Conservation (phyloP, 495 filamentous ascomycete species). For the Trichoderma parareesei region DNA sequence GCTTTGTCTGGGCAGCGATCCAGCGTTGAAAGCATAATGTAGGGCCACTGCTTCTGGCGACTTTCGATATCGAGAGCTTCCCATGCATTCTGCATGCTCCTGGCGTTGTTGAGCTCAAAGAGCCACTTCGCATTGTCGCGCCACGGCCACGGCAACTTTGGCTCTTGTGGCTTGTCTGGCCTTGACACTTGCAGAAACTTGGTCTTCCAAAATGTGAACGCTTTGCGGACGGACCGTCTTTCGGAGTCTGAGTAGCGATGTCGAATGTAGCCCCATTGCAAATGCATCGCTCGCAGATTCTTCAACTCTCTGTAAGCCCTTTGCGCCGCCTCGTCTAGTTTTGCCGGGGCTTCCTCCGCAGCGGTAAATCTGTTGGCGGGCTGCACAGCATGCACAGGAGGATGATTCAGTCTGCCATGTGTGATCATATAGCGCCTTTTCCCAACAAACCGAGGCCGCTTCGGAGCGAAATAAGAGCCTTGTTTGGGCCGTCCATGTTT, state of each 20-base stretch:
- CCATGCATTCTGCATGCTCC: not conserved
- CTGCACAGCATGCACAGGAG: not conserved
- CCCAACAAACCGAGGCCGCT: not conserved
- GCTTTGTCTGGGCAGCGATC: not conserved
- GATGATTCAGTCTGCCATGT: not conserved
- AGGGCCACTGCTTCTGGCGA: not conserved
- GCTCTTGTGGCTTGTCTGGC: not conserved
- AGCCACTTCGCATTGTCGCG: not conserved
- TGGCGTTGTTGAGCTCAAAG: not conserved
- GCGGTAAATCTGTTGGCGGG: not conserved
- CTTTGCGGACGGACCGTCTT: not conserved
- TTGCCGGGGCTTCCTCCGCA: not conserved
- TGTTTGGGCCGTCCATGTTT: not conserved
- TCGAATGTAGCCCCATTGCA: conserved; percentile 4
- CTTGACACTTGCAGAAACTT: not conserved
- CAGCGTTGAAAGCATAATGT: not conserved
- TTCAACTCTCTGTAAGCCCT: not conserved
- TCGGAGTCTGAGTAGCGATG: not conserved
- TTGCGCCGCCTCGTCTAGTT: not conserved
- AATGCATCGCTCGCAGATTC: not conserved
- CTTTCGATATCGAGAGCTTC: not conserved
- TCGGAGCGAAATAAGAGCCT: not conserved
- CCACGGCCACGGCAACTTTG: conserved; percentile 4
- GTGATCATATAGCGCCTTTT: conserved; percentile 5
- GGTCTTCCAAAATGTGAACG: not conserved